Conservation (phyloP, 768 basidiomycete species). For the Cytidiella melzeri region DNA sequence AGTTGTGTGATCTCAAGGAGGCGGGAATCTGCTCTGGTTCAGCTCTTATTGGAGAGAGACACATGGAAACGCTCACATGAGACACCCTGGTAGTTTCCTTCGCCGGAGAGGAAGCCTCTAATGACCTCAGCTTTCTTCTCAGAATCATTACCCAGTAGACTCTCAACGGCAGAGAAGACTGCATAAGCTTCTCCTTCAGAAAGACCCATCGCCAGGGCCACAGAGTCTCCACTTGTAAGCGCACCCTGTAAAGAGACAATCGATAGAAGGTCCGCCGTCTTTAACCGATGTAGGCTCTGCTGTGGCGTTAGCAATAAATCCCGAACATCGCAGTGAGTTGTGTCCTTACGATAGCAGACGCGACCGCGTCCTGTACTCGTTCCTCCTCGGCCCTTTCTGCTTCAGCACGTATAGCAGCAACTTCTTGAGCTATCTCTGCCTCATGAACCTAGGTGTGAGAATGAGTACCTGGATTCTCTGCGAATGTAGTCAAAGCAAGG, state of each 20-base stretch:
- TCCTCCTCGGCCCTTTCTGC: slow-evolving; percentile 50
- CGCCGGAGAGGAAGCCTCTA: slow-evolving; percentile 47
- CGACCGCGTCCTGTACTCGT: slow-evolving; percentile 49
- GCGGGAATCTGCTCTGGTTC: slow-evolving; percentile 45
- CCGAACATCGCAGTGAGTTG: not conserved
- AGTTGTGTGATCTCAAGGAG: slow-evolving; percentile 50
- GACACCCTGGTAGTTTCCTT: slow-evolving; percentile 57
- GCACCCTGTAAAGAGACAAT: slow-evolving; percentile 54
- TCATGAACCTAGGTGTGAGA: slow-evolving; percentile 48
- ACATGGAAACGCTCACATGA: slow-evolving; percentile 44
- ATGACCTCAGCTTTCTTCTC: slow-evolving; percentile 46
- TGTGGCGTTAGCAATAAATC: not conserved
- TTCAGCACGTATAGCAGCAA: slow-evolving; percentile 48
- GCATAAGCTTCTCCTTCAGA: slow-evolving; percentile 48
- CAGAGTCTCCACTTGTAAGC: slow-evolving; percentile 39
- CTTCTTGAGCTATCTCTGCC: slow-evolving; percentile 51
- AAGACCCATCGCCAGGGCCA: slow-evolving; percentile 36
- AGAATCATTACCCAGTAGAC: slow-evolving; percentile 49
- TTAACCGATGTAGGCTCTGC: slow-evolving; percentile 40
- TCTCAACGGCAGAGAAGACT: slow-evolving; percentile 45
- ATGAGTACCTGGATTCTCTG: not conserved
- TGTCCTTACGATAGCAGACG: slow-evolving; percentile 48
- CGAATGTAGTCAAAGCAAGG: slow-evolving; percentile 5
- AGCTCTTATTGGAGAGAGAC: slow-evolving; percentile 4
- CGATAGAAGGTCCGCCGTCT: slow-evolving; percentile 45